Percentiles rank a stretch among this genome's conserved stretches.
phyloP scores from a whole-genome alignment of 352 stramenopile species.

The Phytophthora aleatoria region DNA sequence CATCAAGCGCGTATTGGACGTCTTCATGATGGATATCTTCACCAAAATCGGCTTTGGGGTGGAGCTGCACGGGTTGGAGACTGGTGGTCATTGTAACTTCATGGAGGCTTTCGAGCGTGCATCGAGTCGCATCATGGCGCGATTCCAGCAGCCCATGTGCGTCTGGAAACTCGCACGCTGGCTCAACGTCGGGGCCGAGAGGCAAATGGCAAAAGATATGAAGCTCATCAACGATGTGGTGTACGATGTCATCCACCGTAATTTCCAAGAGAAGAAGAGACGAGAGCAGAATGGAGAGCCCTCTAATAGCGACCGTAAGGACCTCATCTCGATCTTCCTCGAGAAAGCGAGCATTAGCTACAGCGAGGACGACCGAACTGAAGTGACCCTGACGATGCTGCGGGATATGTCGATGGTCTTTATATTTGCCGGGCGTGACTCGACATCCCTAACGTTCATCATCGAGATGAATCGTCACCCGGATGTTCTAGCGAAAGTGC shows the following conservation, averaged over 20 bases:
- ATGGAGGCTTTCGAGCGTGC: constrained; percentile 46
- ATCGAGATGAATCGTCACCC: constrained; percentile 77
- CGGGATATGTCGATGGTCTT: constrained; percentile 81
- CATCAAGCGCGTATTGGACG: constrained; percentile 58
- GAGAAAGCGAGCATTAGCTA: constrained; percentile 26
- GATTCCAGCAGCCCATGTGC: constrained; percentile 43
- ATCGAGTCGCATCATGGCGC: constrained; percentile 37
- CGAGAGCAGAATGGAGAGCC: constrained; percentile 7
- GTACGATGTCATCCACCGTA: constrained; percentile 27
- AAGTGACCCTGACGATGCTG: constrained; percentile 42
- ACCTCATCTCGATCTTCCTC: constrained; percentile 56
- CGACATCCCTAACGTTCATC: constrained; percentile 72
- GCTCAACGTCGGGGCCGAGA: constrained; percentile 35
- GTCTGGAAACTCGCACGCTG: constrained; percentile 44
- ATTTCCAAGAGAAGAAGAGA: constrained; percentile 22
- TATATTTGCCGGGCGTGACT: constrained; percentile 76
- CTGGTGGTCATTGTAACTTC: constrained; percentile 33
- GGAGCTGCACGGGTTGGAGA: constrained; percentile 48
- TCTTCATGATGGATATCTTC: constrained; percentile 76
- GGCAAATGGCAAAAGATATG: constrained; percentile 30
- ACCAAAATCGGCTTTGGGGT: constrained; percentile 75
- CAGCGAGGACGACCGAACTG: constrained; percentile 6
- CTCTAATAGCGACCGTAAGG: constrained; percentile 16
- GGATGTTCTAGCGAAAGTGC: constrained; percentile 28
- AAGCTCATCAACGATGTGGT: constrained; percentile 32